Evolutionary conservation across 192 early-diverging fungal genomes (phyloP).

Genomic region (Jimgerdemannia flammicorona): DNA sequence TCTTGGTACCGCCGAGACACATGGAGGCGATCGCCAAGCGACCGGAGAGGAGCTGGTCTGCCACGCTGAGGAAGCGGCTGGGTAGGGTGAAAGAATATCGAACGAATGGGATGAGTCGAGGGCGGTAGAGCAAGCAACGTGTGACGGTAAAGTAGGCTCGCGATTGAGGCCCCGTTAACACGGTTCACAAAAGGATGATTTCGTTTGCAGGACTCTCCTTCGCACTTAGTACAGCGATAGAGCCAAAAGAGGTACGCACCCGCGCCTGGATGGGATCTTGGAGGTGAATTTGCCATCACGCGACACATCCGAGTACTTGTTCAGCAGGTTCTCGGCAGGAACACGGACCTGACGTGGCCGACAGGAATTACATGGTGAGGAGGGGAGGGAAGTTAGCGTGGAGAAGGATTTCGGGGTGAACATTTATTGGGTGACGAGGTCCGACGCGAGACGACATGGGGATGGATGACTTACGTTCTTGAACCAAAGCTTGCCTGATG

Average conservation of each 20-base stretch:
- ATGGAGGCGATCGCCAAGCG: slow-evolving; percentile 67
- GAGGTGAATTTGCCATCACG: slow-evolving; percentile 55
- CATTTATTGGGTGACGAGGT: background rate
- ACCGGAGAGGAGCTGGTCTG: slow-evolving; percentile 71
- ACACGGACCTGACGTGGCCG: slow-evolving; percentile 35
- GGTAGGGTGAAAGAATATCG: background rate
- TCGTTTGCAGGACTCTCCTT: too few relatives aligned
- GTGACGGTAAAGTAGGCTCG: too few relatives aligned
- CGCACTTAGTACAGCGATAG: background rate
- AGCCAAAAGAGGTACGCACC: slow-evolving; percentile 11
- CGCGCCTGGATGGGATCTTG: slow-evolving; percentile 49
- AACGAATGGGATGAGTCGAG: background rate
- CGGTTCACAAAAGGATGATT: too few relatives aligned
- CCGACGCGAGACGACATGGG: background rate
- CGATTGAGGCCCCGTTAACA: too few relatives aligned
- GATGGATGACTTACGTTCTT: background rate
- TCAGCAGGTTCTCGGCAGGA: slow-evolving; percentile 62
- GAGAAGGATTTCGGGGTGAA: background rate
- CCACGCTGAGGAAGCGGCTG: slow-evolving; percentile 73
- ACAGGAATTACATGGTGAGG: slow-evolving; percentile 12
- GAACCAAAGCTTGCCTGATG: slow-evolving; percentile 54
- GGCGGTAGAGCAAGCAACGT: too few relatives aligned
- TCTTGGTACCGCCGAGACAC: slow-evolving; percentile 65
- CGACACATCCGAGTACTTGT: slow-evolving; percentile 61
- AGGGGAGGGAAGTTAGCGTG: background rate